Evolutionary conservation across 1,139 yeast species (phyloP).

Genomic region (Pichia inconspicua): DNA sequence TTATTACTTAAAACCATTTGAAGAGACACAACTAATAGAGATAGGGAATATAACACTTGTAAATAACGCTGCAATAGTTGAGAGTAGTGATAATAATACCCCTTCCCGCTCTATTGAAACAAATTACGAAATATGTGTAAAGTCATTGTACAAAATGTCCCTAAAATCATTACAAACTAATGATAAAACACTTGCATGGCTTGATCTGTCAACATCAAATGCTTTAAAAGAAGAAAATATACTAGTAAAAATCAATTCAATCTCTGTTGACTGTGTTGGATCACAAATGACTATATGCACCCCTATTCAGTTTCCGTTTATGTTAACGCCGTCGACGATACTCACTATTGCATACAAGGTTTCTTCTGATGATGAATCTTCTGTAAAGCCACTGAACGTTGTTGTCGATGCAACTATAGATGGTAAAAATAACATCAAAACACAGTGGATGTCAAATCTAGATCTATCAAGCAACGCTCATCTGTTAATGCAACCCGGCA

Average conservation of each 20-base stretch:
- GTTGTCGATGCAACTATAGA: constrained; percentile 27
- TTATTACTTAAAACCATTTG: constrained; percentile 10
- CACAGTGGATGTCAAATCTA: constrained; percentile 54
- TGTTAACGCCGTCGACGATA: constrained; percentile 28
- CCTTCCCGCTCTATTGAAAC: neutral
- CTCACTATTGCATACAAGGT: constrained; percentile 41
- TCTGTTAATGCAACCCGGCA: neutral
- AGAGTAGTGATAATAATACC: neutral
- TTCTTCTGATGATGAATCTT: constrained; percentile 25
- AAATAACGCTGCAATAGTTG: neutral
- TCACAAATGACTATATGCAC: constrained; percentile 35
- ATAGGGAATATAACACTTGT: constrained; percentile 12
- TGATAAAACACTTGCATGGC: constrained; percentile 49
- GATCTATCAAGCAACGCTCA: constrained; percentile 34
- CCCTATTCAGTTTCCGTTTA: constrained; percentile 24
- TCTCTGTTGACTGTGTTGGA: constrained; percentile 36
- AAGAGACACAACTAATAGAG: constrained; percentile 6
- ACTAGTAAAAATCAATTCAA: constrained; percentile 25
- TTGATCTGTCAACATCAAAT: constrained; percentile 50
- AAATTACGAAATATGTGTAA: constrained; percentile 32
- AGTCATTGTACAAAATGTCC: constrained; percentile 46
- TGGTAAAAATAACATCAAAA: constrained; percentile 31
- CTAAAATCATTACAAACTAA: constrained; percentile 28
- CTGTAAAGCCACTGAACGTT: constrained; percentile 34
- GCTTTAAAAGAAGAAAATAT: constrained; percentile 29